Conservation (phyloP, 192 early-diverging fungal species). For the Paraglomus occultum region DNA sequence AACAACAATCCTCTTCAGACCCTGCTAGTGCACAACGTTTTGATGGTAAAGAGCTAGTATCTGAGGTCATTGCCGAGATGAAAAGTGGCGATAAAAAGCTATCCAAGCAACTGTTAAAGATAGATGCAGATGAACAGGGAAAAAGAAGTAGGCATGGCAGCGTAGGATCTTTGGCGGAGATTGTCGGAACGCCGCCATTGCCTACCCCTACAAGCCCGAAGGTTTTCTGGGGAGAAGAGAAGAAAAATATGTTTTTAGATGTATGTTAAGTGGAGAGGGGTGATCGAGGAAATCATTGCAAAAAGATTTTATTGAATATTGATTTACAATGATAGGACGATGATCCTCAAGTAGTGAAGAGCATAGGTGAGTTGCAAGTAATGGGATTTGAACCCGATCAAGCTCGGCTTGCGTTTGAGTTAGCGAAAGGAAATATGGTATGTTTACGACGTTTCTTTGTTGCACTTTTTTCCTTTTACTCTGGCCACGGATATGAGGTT, state of each 20-base stretch:
- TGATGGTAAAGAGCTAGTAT: slow-evolving; percentile 55
- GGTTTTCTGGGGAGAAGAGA: slow-evolving; percentile 12
- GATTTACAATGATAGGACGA: slow-evolving; percentile 18
- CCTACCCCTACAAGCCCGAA: slow-evolving; percentile 4
- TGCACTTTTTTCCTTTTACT: neutral
- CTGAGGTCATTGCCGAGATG: slow-evolving; percentile 42
- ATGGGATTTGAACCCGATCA: slow-evolving; percentile 67
- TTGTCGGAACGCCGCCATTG: slow-evolving; percentile 11
- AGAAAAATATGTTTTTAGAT: slow-evolving; percentile 13
- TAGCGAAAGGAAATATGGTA: slow-evolving; percentile 57
- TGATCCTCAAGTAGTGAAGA: slow-evolving; percentile 35
- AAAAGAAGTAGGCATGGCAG: slow-evolving; percentile 19
- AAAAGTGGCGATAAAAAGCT: slow-evolving; percentile 28
- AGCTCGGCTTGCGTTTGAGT: slow-evolving; percentile 56
- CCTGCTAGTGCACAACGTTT: slow-evolving; percentile 9
- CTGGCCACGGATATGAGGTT: neutral
- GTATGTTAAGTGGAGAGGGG: neutral
- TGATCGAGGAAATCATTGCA: neutral
- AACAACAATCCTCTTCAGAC: neutral
- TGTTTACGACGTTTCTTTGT: neutral
- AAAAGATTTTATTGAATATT: neutral
- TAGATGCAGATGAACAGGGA: neutral
- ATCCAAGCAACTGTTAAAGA: slow-evolving; percentile 5
- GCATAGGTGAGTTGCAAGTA: slow-evolving; percentile 54
- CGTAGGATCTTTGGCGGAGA: slow-evolving; percentile 14